Base-by-base conservation (phyloP, 192 early-diverging fungal genomes). In the Backusella liffmaniae region DNA sequence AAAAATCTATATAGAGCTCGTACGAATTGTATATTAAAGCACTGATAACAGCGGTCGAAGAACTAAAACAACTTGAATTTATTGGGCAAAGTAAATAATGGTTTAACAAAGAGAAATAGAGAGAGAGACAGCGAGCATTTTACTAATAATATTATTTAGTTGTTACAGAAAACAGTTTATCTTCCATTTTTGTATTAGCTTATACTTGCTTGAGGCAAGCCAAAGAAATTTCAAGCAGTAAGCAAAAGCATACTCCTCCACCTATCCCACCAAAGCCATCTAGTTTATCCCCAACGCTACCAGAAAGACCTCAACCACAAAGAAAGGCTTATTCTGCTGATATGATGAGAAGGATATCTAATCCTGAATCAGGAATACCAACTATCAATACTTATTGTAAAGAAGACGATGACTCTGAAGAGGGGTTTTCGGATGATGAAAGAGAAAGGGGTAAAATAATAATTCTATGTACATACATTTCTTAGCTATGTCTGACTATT, bases 11-110 rank as follows among this genome's bases (percentile, higher is more conserved):
- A 56, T 59, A 79, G 77, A 51, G 15, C 12, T 73, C 77, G 0
- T 79, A 65, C 66, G 73, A 75, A 35, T 51, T 79, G 30, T 85
- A 86, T 75, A 73, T 88, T 51, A 81, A 84, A 70, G 84, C 84
- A 71, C 79, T 88, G 12, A 56, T 80, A 35, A 30, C 81, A n/a
- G 81, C 82, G 12, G 68, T 83, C 13, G 79, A 80, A 23, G 84
- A 88, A 26, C 73, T 88, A 7, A 75, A 83, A 72, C 82, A 78
- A 36, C 79, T 86, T 69, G 84, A 83, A 74, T 86, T 86, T 71
- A 73, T 85, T 71, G 82, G 84, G 72, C 79, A 88, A 70, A 78
- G 87, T 84, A 80, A 76, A 79, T 78, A 65, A 42, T 62, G 4
- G 23, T 8, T 13, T 13, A n/a, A 18, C 39, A 68, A 68, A 37